Evolutionary conservation across 441 rosid genomes (phyloP).

Genomic region (Erysimum cheiri): DNA sequence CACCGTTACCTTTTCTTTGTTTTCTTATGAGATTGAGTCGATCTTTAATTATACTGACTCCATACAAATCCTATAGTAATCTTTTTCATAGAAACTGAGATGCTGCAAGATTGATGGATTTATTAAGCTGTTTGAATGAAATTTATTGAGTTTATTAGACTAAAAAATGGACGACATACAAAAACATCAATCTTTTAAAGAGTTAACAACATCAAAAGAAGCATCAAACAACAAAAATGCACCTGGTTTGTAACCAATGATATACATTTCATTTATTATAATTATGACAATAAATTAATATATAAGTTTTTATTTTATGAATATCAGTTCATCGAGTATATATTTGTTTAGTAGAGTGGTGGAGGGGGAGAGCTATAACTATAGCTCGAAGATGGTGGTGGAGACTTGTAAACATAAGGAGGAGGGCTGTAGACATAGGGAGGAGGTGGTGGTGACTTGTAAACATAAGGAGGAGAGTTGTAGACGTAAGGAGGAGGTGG

Average conservation of each 20-base stretch:
- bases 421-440: not conserved
- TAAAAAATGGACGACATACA: too few species aligned
- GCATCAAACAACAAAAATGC: too few species aligned
- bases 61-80: too few species aligned
- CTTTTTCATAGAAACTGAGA: too few species aligned
- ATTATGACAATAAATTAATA: not conserved
- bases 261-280: not conserved
- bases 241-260: too few species aligned
- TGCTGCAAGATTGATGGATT: not conserved
- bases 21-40: too few species aligned
- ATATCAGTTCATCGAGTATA: not conserved
- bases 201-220: too few species aligned
- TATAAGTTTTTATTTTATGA: not conserved
- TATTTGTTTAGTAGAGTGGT: constrained; percentile 2
- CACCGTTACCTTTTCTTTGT: too few species aligned
- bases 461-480: not conserved
- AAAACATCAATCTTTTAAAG: too few species aligned
- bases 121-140: not conserved
- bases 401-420: not conserved
- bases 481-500: not conserved
- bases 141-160: not conserved
- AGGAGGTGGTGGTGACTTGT: not conserved
- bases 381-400: not conserved
- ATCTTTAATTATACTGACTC: too few species aligned
- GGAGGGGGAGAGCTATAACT: not conserved